A percentile compares a stretch with the other conserved stretches of the same genome.
phyloP scores from a whole-genome alignment of 2,329 filamentous ascomycete species.

The Exophiala viscosa region DNA sequence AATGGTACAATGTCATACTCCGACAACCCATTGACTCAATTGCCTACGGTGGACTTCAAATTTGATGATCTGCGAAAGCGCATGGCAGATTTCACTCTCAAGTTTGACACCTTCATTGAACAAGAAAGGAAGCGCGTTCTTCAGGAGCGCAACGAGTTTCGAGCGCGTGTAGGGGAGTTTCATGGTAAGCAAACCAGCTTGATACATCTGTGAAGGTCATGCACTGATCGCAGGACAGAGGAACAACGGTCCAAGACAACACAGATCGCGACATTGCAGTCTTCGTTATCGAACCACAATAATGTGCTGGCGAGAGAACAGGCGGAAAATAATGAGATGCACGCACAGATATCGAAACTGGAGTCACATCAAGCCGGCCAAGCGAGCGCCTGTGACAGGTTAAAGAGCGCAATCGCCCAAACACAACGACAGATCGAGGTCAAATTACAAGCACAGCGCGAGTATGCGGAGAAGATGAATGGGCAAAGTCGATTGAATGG shows the following conservation, averaged over 20 bases:
- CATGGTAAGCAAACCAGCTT: slow-evolving; percentile 60
- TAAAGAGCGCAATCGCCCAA: slow-evolving; percentile 54
- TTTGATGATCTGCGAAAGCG: slow-evolving; percentile 93
- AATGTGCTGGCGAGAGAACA: slow-evolving; percentile 25
- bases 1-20: slow-evolving; percentile 21
- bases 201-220: neutral
- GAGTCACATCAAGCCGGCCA: slow-evolving; percentile 55
- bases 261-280: slow-evolving; percentile 64
- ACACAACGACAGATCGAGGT: slow-evolving; percentile 46
- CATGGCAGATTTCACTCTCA: slow-evolving; percentile 87
- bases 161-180: slow-evolving; percentile 81
- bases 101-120: slow-evolving; percentile 93
- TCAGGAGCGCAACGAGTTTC: slow-evolving; percentile 91
- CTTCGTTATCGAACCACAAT: slow-evolving; percentile 29
- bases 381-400: slow-evolving; percentile 51
- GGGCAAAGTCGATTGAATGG: slow-evolving; percentile 83
- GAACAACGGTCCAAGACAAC: slow-evolving; percentile 66
- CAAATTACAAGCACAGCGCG: slow-evolving; percentile 44
- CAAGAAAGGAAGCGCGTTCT: slow-evolving; percentile 82
- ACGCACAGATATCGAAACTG: slow-evolving; percentile 56
- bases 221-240: slow-evolving; percentile 53
- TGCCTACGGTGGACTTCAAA: slow-evolving; percentile 89
- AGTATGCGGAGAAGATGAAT: slow-evolving; percentile 66
- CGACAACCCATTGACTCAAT: slow-evolving; percentile 32
- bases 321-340: slow-evolving; percentile 60